Evolutionary conservation across 305 asterid species (phyloP), one percentile per base, ranked within the genome.

Genomic region (Fraxinus floribunda): DNA sequence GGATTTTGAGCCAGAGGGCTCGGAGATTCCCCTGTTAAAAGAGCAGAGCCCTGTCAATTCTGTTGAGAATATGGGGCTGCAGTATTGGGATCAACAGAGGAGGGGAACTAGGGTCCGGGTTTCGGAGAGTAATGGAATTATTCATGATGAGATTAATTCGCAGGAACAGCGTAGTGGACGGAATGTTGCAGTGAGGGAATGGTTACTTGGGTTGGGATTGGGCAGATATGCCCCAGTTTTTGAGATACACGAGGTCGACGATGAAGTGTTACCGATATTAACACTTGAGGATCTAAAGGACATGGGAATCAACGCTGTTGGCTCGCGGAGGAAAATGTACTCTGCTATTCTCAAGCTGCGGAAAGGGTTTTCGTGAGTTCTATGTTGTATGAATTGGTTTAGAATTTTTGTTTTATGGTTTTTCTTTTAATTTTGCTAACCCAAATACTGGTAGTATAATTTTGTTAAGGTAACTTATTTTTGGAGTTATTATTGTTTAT

Each of bases 221-320:
- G 93, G 94, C 77, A 84, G 95, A 82, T 95, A 95, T 39, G 91
- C 92, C 7, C 95, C 97, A 0, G 96, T 94, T 22, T 95, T 94
- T 80, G 96, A 91, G 89, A 89, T 95, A 68, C 99, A 95, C 18
- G 99, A 95, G 89, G 99, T 95, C 39, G 99, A 95, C 79, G 97
- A 94, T 62, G 97, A 95, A 84, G 97, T 95, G 66, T 76, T 95
- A 86, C 97, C 97, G 0, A 76, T 95, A 97, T 81, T 95, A 80
- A 94, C 99, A 2, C 79, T 95, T 88, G 99, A 95, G 87, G 99
- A 94, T 90, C 97, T 95, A 26, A 95, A 94, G 87, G 99, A 94
- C 84, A 95, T 95, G 99, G 98, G 99, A 57, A 90, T 95, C 72
- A 94, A 87, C 81, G 98, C 98, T 0, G 98, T 95, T 62, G 98